Evolutionary conservation across 257 asterid species (phyloP).

Genomic region (Nicotiana tabacum): DNA sequence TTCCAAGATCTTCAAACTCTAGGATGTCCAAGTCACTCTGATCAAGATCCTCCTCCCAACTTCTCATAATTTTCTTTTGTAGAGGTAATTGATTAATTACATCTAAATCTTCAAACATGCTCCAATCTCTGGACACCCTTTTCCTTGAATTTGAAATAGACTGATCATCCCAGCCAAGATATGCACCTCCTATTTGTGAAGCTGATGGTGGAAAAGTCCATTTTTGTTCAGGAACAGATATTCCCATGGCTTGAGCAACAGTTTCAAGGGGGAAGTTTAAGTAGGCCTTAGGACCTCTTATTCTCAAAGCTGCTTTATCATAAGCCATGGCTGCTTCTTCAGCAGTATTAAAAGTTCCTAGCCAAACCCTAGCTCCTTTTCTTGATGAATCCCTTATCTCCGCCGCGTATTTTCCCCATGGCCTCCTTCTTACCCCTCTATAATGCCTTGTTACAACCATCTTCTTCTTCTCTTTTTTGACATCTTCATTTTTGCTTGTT

Average conservation of each 20-base stretch:
- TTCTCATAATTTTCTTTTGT: constrained; percentile 17
- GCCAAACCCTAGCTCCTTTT: constrained; percentile 71
- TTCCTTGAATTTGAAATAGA: constrained; percentile 8
- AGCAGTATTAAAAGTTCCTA: constrained; percentile 66
- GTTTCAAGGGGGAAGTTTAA: constrained; percentile 55
- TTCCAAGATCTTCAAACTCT: constrained; percentile 55
- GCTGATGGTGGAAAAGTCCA: constrained; percentile 1
- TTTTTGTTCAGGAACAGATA: constrained; percentile 14
- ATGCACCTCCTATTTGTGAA: background rate
- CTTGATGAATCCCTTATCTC: constrained; percentile 68
- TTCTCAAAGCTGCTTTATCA: constrained; percentile 63
- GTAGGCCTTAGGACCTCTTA: constrained; percentile 55
- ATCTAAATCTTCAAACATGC: constrained; percentile 7
- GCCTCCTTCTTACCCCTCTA: constrained; percentile 69
- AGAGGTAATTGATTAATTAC: constrained; percentile 6
- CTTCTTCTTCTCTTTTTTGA: background rate
- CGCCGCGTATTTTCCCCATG: constrained; percentile 85
- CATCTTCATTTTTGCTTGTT: background rate
- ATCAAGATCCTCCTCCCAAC: constrained; percentile 14
- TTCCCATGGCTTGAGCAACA: constrained; percentile 27
- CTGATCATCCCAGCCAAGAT: background rate
- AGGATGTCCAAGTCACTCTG: constrained; percentile 25
- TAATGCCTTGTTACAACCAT: constrained; percentile 25
- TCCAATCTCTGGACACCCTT: constrained; percentile 23
- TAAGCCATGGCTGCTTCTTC: constrained; percentile 87